A percentile compares a stretch with the other conserved stretches of the same genome.
phyloP scores from a whole-genome alignment of 441 rosid genomes.

The Aquilaria agallochum region DNA sequence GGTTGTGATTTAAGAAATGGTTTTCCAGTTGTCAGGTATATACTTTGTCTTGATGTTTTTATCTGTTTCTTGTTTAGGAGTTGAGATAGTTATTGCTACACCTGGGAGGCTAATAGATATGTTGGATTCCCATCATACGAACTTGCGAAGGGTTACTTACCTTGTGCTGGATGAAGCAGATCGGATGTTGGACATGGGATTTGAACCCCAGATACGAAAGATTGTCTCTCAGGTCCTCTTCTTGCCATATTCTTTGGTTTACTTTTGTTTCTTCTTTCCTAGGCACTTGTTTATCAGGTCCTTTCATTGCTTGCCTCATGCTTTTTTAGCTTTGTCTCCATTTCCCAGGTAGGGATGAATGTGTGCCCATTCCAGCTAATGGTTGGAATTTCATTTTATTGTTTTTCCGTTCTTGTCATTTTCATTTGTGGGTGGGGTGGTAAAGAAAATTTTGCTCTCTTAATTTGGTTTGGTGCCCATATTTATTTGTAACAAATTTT shows the following conservation, averaged over 20 bases:
- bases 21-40: constrained; percentile 9
- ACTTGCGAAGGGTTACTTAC: constrained; percentile 88
- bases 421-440: too few species aligned
- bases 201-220: constrained; percentile 92
- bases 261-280: neutral
- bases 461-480: neutral
- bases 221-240: constrained; percentile 71
- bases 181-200: constrained; percentile 98
- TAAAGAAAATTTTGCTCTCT: too few species aligned
- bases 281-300: neutral
- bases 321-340: neutral
- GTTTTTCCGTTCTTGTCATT: too few species aligned
- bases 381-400: too few species aligned
- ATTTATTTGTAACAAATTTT: neutral
- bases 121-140: constrained; percentile 92
- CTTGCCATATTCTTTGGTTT: constrained; percentile 3
- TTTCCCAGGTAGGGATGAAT: too few species aligned
- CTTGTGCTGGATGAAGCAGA: constrained; percentile 97
- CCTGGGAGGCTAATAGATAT: constrained; percentile 98
- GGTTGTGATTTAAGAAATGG: neutral
- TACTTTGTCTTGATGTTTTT: constrained; percentile 3
- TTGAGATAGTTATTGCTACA: constrained; percentile 94
- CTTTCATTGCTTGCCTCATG: neutral
- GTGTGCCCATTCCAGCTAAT: too few species aligned
- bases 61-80: constrained; percentile 40